Evolutionary conservation across 2,329 filamentous ascomycete genomes (phyloP).

Genomic region (Westerdykella ornata): DNA sequence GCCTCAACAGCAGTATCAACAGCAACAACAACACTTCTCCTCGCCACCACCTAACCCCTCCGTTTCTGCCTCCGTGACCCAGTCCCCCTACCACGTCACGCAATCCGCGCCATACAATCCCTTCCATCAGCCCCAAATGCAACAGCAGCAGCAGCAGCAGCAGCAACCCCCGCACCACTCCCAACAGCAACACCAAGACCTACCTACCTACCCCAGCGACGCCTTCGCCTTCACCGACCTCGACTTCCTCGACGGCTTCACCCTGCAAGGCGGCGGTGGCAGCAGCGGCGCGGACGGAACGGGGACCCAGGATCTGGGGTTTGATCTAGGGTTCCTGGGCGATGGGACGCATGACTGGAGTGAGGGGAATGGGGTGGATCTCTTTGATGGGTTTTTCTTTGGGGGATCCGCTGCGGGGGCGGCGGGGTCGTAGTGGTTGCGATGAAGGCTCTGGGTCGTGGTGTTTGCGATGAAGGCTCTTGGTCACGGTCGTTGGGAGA

Average conservation of each 20-base stretch:
- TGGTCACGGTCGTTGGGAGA: no score
- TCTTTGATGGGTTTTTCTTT: conserved; percentile 68
- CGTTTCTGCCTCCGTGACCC: not conserved
- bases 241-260: conserved; percentile 50
- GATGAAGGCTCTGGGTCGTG: no score
- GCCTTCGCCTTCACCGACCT: conserved; percentile 41
- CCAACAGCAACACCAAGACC: conserved; percentile 6
- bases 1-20: conserved; percentile 6
- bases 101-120: conserved; percentile 26
- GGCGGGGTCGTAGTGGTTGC: conserved; percentile 16
- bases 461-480: no score
- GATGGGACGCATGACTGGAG: conserved; percentile 53
- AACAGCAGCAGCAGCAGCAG: no score
- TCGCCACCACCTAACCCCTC: conserved; percentile 15
- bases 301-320: conserved; percentile 56
- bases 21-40: conserved; percentile 10
- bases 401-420: conserved; percentile 32
- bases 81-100: conserved; percentile 24
- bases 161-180: conserved; percentile 8
- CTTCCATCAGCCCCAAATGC: conserved; percentile 15
- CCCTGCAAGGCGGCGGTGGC: conserved; percentile 23
- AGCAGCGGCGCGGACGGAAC: conserved; percentile 41
- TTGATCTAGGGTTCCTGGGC: conserved; percentile 36
- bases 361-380: conserved; percentile 39
- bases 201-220: conserved; percentile 25